These are phyloP conservation scores for Excoecaria cochinchinensis DNA, from an alignment of 345 rosid genomes.

Conservation along the genomic window DNA sequence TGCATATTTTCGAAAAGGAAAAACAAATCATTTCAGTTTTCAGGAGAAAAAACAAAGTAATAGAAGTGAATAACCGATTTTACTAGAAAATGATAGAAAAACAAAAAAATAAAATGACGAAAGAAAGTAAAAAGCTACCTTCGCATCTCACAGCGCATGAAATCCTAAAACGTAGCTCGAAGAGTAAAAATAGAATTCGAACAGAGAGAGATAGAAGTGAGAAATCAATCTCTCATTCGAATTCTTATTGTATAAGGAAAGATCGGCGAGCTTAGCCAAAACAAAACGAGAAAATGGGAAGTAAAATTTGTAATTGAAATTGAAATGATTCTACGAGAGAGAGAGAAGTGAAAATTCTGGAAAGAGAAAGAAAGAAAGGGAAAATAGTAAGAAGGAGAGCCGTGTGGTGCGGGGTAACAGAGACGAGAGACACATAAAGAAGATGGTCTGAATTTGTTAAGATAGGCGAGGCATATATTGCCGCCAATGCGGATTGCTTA, in stretches of 20 bases:
- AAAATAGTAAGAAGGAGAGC: background rate
- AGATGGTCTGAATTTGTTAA: background rate
- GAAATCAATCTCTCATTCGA: slow-evolving; percentile 16
- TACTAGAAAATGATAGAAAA: background rate
- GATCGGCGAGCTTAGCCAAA: background rate
- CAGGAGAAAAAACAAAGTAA: background rate
- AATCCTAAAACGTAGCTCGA: background rate
- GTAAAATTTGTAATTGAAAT: background rate
- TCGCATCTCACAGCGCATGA: background rate
- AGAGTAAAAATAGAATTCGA: background rate
- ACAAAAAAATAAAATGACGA: background rate
- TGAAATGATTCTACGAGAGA: background rate
- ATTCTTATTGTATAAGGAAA: background rate
- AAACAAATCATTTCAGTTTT: too few species aligned
- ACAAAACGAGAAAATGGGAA: background rate
- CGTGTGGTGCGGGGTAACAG: background rate
- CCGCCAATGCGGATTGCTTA: background rate
- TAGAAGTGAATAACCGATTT: background rate
- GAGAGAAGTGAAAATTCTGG: slow-evolving; percentile 5
- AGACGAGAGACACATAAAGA: background rate
- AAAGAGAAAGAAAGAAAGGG: slow-evolving; percentile 4
- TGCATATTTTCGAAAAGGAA: too few species aligned
- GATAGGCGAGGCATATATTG: background rate
- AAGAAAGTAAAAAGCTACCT: background rate
- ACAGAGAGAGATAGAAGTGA: background rate